A percentile compares a stretch with the other conserved stretches of the same genome.
phyloP scores from a whole-genome alignment of 202 grass and related monocot species.

The Digitaria exilis region DNA sequence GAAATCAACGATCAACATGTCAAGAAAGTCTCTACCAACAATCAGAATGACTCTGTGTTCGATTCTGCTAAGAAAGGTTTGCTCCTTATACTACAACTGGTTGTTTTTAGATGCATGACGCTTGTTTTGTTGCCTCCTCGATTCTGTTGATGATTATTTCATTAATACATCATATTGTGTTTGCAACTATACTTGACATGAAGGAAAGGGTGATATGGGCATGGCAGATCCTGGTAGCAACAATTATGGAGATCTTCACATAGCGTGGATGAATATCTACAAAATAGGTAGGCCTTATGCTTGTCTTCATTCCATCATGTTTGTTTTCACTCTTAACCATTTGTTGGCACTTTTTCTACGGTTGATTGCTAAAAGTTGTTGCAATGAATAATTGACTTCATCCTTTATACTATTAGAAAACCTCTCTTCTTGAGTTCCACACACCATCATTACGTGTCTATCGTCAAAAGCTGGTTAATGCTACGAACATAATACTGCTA shows the following conservation, averaged over 20 bases:
- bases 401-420: not conserved
- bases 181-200: slow-evolving; percentile 63
- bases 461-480: too few relatives aligned
- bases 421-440: too few relatives aligned
- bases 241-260: not conserved
- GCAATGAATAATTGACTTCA: not conserved
- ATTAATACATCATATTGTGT: not conserved
- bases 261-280: not conserved
- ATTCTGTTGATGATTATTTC: not conserved
- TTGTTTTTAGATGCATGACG: not conserved
- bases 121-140: not conserved
- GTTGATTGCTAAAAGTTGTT: not conserved
- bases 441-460: too few relatives aligned
- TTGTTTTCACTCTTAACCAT: not conserved
- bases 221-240: not conserved
- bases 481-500: too few relatives aligned
- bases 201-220: not conserved
- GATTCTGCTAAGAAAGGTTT: slow-evolving; percentile 67
- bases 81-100: not conserved
- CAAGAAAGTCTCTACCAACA: slow-evolving; percentile 45
- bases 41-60: slow-evolving; percentile 44
- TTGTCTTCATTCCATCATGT: not conserved
- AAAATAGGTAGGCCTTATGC: not conserved
- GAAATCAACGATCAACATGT: slow-evolving; percentile 56
- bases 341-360: not conserved